Evolutionary conservation across 768 basidiomycete species (phyloP), one percentile per base, ranked within the genome.

Genomic region (Royoungia palumana): DNA sequence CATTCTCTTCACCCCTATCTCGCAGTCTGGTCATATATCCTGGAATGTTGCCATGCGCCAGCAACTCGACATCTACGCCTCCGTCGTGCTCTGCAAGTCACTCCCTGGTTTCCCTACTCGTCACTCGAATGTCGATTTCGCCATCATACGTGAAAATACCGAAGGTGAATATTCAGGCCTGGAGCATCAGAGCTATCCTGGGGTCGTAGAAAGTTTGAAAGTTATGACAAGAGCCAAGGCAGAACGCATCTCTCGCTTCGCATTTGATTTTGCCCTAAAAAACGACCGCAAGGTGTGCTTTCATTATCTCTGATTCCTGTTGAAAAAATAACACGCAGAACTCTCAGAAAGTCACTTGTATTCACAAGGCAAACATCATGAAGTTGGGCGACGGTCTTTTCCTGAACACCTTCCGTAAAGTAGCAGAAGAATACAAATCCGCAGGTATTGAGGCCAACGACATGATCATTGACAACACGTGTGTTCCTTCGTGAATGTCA

Each of bases 341-440:
- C 22, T 34, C 40, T 2, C 59, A 95, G 93, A 98, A 95, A 88
- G 95, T 99, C 58, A 99, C 96, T 35, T 97, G 94, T 65, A 94
- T 99, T 38, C 96, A 99, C 83, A 99, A 99, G 74, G 96, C 96
- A 62, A 98, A 98, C 78, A 99, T 99, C 78, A 99, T 99, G 96
- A 99, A 99, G 72, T 85, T 97, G 60, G 95, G 95, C 69, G 96
- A 98, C 64, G 96, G 96, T 70, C 82, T 99, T 36, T 98, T 98
- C 85, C 81, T 98, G 61, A 94, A 93, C 72, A 98, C 94, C 20
- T 99, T 97, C 85, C 89, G 93, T 59, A 81, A 84, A 51, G 82
- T 99, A 51, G 96, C 94, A 28, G 92, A 98, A 70, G 95, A 97
- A 67, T 99, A 98, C 80, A 89, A 83, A 71, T 85, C 84, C 45